Percentiles rank a stretch among this genome's conserved stretches.
phyloP scores from a whole-genome alignment of 352 stramenopile species.

The Phytophthora uliginosa region DNA sequence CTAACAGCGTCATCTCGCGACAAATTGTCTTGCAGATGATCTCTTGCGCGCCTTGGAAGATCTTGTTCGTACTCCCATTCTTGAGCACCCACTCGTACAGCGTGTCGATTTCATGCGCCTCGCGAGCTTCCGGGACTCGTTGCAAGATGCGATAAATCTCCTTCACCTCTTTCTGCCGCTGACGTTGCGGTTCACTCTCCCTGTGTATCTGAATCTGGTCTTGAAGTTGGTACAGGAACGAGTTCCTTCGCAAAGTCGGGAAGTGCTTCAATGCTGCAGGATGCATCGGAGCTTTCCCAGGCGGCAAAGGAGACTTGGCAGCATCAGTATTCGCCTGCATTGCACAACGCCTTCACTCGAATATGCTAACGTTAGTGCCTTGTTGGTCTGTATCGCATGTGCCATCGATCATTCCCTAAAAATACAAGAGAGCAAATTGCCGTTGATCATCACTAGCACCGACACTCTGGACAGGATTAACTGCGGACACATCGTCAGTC shows the following conservation, averaged over 20 bases:
- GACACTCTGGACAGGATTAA: not conserved
- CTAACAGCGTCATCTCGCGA: slow-evolving; percentile 86
- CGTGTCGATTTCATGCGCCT: slow-evolving; percentile 71
- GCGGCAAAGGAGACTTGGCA: slow-evolving; percentile 10
- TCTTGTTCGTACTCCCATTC: slow-evolving; percentile 86
- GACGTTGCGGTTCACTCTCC: slow-evolving; percentile 51
- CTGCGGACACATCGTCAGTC: slow-evolving; percentile 17
- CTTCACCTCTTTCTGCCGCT: slow-evolving; percentile 56
- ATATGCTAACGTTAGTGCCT: too few relatives aligned
- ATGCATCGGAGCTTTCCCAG: slow-evolving; percentile 24
- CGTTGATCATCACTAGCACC: slow-evolving; percentile 1
- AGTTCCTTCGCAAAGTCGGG: slow-evolving; percentile 40
- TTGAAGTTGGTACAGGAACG: slow-evolving; percentile 69
- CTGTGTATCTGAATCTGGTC: slow-evolving; percentile 63
- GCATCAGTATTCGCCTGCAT: slow-evolving; percentile 19
- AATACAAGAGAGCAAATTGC: slow-evolving; percentile 26
- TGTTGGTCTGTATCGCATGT: not conserved
- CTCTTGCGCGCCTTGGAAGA: slow-evolving; percentile 85
- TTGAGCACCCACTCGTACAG: slow-evolving; percentile 85
- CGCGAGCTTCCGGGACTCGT: slow-evolving; percentile 51
- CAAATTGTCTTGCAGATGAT: slow-evolving; percentile 92
- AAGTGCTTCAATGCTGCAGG: slow-evolving; percentile 41
- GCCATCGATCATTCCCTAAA: slow-evolving; percentile 15
- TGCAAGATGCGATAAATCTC: slow-evolving; percentile 69
- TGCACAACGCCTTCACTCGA: too few relatives aligned